Evolutionary conservation across 495 filamentous ascomycete genomes (phyloP), one percentile per base, ranked within the genome.

Genomic region (Lasiosphaeris hirsuta): DNA sequence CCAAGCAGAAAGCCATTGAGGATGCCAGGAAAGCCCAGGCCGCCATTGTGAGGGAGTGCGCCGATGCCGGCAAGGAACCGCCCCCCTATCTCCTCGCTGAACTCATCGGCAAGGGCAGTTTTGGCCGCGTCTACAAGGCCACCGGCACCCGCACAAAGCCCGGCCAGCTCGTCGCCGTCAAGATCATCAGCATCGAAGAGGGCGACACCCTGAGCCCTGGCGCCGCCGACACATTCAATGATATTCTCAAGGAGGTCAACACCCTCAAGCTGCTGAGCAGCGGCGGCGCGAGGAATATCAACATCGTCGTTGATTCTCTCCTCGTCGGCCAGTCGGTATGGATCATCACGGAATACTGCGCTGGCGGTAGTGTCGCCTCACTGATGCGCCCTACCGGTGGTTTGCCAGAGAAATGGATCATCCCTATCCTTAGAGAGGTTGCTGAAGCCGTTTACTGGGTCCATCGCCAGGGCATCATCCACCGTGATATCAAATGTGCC

Each of bases 151-250:
- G 47, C 35, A 48, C 50, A 50, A 53, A 30, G 44, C 56, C 38
- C 9, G 51, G 50, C 19, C 52, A 46, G 19, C 44, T 51, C 23
- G 58, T 60, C 7, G 58, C 58, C 46, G 58, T 60, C 45, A 60
- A 60, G 52, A 56, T 60, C 58, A 60, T 60, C 51, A 60, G 53
- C 52, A 60, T 60, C 23, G 58, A 56, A 36, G 52, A 60, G 58
- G 52, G 58, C 13, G 58, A 60, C 47, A 60, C 36, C n/a, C 30
- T 56, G 39, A 50, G 44, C 23, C 58, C 58, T 17, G 34, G 53
- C 34, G 47, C 37, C 8, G 44, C 46, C 46, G 58, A 60, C 34
- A 60, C 58, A 46, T 60, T 60, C 53, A 54, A 46, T 34, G 58
- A 60, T 15, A 56, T 60, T 23, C 52, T 60, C 39, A 56, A 56